Evolutionary conservation across 2,329 filamentous ascomycete genomes (phyloP).

Genomic region (Pseudogymnoascus pannorum): DNA sequence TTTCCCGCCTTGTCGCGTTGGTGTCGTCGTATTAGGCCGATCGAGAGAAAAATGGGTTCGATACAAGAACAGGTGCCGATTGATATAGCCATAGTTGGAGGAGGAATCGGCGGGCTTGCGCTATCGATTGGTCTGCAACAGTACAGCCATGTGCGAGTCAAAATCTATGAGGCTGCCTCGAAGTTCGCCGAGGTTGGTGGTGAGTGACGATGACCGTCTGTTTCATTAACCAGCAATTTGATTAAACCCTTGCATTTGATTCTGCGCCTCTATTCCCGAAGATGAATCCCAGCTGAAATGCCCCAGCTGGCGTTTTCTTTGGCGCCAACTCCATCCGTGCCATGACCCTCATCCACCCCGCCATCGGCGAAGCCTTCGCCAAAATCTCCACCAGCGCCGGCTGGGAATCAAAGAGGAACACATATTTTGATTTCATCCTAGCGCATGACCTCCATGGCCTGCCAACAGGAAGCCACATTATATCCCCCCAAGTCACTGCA

Average conservation of each 20-base stretch:
- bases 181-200: slow-evolving; percentile 20
- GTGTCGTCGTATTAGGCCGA: not conserved
- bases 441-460: slow-evolving; percentile 7
- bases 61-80: slow-evolving; percentile 1
- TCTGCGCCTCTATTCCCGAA: not conserved
- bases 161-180: slow-evolving; percentile 19
- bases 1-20: not conserved
- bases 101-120: slow-evolving; percentile 20
- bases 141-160: slow-evolving; percentile 12
- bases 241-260: not conserved
- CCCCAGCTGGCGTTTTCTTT: slow-evolving; percentile 17
- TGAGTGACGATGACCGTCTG: not conserved
- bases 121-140: slow-evolving; percentile 17
- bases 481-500: not conserved
- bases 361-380: slow-evolving; percentile 15
- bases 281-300: not conserved
- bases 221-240: not conserved
- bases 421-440: slow-evolving; percentile 8
- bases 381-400: slow-evolving; percentile 13
- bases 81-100: slow-evolving; percentile 20
- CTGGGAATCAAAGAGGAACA: slow-evolving; percentile 8
- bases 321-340: slow-evolving; percentile 15
- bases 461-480: slow-evolving; percentile 2
- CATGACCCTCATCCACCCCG: slow-evolving; percentile 16
- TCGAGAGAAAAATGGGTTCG: not conserved